These are phyloP conservation scores for Beauveria varroae DNA, from an alignment of 2,329 filamentous ascomycete genomes.

Conservation along the genomic window DNA sequence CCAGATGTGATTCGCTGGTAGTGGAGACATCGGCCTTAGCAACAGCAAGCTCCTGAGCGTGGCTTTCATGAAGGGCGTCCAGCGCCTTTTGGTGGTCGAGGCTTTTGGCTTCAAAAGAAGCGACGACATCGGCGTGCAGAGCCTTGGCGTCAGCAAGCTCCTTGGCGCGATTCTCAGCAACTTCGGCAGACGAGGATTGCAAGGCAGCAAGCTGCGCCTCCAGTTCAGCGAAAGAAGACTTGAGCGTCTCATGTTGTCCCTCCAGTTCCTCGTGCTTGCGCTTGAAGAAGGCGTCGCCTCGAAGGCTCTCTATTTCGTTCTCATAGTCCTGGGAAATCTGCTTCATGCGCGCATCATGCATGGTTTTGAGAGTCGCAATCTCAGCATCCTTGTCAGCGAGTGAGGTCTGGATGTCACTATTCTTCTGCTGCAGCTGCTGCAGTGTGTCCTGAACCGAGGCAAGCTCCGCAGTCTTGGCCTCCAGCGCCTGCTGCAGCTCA, in stretches of 20 bases:
- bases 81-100: constrained; percentile 46
- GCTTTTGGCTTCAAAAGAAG: constrained; percentile 43
- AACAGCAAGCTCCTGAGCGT: constrained; percentile 51
- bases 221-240: constrained; percentile 36
- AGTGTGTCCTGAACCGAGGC: constrained; percentile 36
- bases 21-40: constrained; percentile 36
- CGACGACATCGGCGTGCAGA: constrained; percentile 36
- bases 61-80: constrained; percentile 46
- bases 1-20: constrained; percentile 21
- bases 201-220: constrained; percentile 49
- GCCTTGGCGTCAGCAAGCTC: constrained; percentile 36
- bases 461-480: constrained; percentile 39
- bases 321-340: constrained; percentile 54
- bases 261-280: constrained; percentile 56
- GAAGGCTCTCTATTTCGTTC: constrained; percentile 56
- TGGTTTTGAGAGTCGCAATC: constrained; percentile 44
- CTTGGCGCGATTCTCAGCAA: constrained; percentile 31
- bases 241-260: constrained; percentile 45
- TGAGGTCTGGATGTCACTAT: constrained; percentile 40
- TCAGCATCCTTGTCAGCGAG: constrained; percentile 39
- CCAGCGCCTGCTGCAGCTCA: constrained; percentile 30
- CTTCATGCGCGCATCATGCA: constrained; percentile 51
- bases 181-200: constrained; percentile 27
- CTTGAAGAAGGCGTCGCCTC: constrained; percentile 57
- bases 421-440: constrained; percentile 42